Conservation (phyloP, 257 asterid species). For the Lycium ferocissimum region DNA sequence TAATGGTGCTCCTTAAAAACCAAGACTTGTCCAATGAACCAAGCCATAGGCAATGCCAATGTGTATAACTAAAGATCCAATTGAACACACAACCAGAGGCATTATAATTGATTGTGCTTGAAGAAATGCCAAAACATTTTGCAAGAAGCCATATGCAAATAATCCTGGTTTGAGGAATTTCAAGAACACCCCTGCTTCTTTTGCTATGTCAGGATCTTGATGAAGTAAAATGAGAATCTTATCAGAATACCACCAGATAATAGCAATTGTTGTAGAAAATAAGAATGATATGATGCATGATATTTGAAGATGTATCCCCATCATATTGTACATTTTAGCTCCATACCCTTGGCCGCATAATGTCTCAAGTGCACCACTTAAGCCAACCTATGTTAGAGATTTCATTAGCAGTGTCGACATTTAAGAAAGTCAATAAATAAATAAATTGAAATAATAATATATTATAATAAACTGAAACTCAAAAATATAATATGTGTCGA, state of each 20-base stretch:
- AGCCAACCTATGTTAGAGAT: too few relatives aligned
- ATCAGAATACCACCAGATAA: slow-evolving; percentile 73
- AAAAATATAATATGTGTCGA: too few relatives aligned
- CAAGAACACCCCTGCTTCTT: slow-evolving; percentile 31
- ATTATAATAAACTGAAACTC: too few relatives aligned
- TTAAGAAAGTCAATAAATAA: too few relatives aligned
- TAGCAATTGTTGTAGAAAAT: slow-evolving; percentile 45
- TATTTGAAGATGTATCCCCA: too few relatives aligned
- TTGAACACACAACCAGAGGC: slow-evolving; percentile 65
- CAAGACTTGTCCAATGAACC: slow-evolving; percentile 56
- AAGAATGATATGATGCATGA: slow-evolving; percentile 54
- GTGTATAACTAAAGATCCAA: slow-evolving; percentile 57
- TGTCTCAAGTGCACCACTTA: too few relatives aligned
- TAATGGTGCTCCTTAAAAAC: slow-evolving; percentile 60
- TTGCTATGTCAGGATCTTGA: slow-evolving; percentile 68
- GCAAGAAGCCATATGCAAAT: slow-evolving; percentile 66
- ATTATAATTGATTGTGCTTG: slow-evolving; percentile 66
- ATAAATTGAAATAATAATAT: too few relatives aligned
- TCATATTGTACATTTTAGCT: too few relatives aligned
- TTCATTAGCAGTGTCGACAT: too few relatives aligned
- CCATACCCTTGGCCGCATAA: too few relatives aligned
- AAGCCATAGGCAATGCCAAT: slow-evolving; percentile 57
- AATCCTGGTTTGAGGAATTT: slow-evolving; percentile 71
- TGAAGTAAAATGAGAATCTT: slow-evolving; percentile 47
- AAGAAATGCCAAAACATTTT: slow-evolving; percentile 69